These are phyloP conservation scores for Kurtzmaniella cleridarum DNA, from an alignment of 805 yeast genomes.

Conservation along the genomic window DNA sequence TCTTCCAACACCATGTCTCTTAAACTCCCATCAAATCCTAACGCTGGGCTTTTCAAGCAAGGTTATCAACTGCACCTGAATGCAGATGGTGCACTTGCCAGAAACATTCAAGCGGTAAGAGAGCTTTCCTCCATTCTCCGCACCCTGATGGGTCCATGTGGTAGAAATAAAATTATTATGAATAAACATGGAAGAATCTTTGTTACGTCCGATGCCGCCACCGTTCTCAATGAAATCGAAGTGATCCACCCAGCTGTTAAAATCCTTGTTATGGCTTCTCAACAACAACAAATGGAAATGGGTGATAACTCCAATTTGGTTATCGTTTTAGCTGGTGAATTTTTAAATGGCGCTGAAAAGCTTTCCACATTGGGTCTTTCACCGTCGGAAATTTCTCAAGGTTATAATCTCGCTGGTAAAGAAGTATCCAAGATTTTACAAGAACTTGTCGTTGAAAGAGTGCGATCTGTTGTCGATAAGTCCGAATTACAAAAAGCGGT, in stretches of 20 bases:
- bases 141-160: conserved; percentile 96
- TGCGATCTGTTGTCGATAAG: conserved; percentile 51
- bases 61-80: conserved; percentile 84
- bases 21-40: conserved; percentile 88
- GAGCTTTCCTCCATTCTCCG: conserved; percentile 89
- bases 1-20: conserved; percentile 57
- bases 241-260: conserved; percentile 97
- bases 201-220: conserved; percentile 96
- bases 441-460: conserved; percentile 53
- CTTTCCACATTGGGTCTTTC: conserved; percentile 79
- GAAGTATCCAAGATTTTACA: conserved; percentile 68
- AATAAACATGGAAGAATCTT: conserved; percentile 81
- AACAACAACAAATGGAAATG: conserved; percentile 96
- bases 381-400: conserved; percentile 89
- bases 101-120: conserved; percentile 91
- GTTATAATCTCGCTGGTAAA: conserved; percentile 82
- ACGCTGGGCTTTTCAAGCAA: conserved; percentile 89
- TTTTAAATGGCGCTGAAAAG: conserved; percentile 81
- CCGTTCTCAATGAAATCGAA: conserved; percentile 88
- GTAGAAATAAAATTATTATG: conserved; percentile 92
- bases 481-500: conserved; percentile 65
- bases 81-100: conserved; percentile 90
- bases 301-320: conserved; percentile 96
- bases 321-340: conserved; percentile 86
- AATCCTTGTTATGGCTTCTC: conserved; percentile 90